Percentiles rank a stretch among this genome's conserved stretches.
Evolutionary conservation across 2,329 filamentous ascomycete species (phyloP).

Genomic region (Trichoderma gracile): DNA sequence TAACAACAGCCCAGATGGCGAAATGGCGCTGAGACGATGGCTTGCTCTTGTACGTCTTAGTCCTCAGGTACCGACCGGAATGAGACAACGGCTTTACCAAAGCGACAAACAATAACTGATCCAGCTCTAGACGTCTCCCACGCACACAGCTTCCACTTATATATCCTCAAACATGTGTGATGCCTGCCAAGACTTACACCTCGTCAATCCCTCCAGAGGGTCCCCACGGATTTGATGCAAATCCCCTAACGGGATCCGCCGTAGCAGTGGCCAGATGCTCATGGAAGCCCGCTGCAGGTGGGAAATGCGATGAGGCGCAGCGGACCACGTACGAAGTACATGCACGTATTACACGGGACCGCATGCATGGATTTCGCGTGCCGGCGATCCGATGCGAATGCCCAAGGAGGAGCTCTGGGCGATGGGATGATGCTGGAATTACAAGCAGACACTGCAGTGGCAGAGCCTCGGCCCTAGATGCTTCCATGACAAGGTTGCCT

Average conservation of each 20-base stretch:
- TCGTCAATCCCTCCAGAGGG: neutral
- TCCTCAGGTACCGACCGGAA: neutral
- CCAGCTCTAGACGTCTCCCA: neutral
- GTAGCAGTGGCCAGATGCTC: neutral
- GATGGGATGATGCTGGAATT: neutral
- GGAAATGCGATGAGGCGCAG: constrained; percentile 14
- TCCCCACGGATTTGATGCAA: neutral
- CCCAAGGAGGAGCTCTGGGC: too few relatives aligned
- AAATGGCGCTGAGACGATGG: neutral
- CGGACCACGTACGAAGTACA: constrained; percentile 10
- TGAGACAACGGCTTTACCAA: neutral
- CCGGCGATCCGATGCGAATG: constrained; percentile 5
- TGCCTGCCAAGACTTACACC: neutral
- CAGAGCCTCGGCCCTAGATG: neutral
- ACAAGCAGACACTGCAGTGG: too few relatives aligned
- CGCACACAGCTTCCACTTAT: neutral
- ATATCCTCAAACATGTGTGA: neutral
- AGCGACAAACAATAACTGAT: neutral
- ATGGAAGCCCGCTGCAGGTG: neutral
- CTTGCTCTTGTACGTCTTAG: neutral
- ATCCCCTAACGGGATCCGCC: constrained; percentile 1
- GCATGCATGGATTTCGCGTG: neutral
- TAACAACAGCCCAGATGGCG: constrained; percentile 1
- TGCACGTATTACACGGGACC: neutral
- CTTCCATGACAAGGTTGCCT: too few relatives aligned